Conservation (phyloP, 345 rosid species). For the Lumnitzera racemosa region DNA sequence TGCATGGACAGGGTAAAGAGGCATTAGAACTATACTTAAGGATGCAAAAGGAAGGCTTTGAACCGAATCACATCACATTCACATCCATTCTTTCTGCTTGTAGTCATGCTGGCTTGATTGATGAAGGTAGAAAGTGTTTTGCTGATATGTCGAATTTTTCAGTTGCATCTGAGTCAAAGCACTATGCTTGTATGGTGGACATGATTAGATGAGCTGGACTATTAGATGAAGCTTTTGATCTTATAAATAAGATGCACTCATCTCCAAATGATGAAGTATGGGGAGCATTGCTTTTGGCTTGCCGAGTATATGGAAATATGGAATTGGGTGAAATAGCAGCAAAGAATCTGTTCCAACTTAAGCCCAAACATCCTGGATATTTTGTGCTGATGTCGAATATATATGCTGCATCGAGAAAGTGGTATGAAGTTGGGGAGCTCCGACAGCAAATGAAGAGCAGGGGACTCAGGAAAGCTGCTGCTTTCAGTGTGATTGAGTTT, state of each 20-base stretch:
- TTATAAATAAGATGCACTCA: slow-evolving; percentile 43
- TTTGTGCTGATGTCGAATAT: slow-evolving; percentile 63
- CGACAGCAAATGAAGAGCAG: slow-evolving; percentile 46
- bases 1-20: slow-evolving; percentile 62
- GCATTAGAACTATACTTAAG: slow-evolving; percentile 46
- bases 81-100: slow-evolving; percentile 65
- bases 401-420: slow-evolving; percentile 55
- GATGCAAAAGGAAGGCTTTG: slow-evolving; percentile 37
- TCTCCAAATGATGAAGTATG: slow-evolving; percentile 59
- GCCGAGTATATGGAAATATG: slow-evolving; percentile 62
- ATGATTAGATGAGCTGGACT: slow-evolving; percentile 71
- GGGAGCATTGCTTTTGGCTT: slow-evolving; percentile 68
- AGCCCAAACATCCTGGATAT: slow-evolving; percentile 60
- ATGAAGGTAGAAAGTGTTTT: slow-evolving; percentile 54
- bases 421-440: slow-evolving; percentile 55
- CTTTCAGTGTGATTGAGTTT: slow-evolving; percentile 58
- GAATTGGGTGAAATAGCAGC: slow-evolving; percentile 52
- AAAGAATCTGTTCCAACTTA: slow-evolving; percentile 50
- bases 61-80: slow-evolving; percentile 53
- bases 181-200: slow-evolving; percentile 76
- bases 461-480: slow-evolving; percentile 60
- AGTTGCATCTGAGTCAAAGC: slow-evolving; percentile 44
- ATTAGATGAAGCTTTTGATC: slow-evolving; percentile 48
- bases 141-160: slow-evolving; percentile 17
- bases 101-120: slow-evolving; percentile 68